Conservation (phyloP, 345 rosid species). For the Arabidopsis thaliana region DNA sequence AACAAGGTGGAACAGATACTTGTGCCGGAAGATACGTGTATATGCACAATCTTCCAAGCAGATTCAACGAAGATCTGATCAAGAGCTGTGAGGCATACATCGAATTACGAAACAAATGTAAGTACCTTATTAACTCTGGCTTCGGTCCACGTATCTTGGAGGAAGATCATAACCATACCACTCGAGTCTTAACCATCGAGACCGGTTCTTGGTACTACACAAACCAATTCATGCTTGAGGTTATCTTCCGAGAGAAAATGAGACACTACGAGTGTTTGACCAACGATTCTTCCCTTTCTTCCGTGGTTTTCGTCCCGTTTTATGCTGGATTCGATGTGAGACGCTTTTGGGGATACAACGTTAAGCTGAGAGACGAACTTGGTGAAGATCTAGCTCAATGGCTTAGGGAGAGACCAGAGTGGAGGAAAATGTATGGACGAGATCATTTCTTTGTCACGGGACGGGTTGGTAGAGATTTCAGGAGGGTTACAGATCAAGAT, state of each 20-base stretch:
- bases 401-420: constrained; percentile 50
- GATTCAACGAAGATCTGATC: constrained; percentile 49
- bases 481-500: constrained; percentile 40
- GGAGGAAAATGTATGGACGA: constrained; percentile 47
- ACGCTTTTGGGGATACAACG: constrained; percentile 48
- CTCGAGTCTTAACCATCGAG: constrained; percentile 16
- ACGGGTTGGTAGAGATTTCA: constrained; percentile 48
- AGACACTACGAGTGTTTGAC: constrained; percentile 51
- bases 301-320: constrained; percentile 52
- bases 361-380: constrained; percentile 45
- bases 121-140: constrained; percentile 43
- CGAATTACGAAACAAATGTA: constrained; percentile 41
- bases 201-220: constrained; percentile 48
- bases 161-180: constrained; percentile 1
- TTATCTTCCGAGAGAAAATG: constrained; percentile 53
- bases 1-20: constrained; percentile 18
- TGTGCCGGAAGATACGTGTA: constrained; percentile 52
- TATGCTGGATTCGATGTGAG: constrained; percentile 54
- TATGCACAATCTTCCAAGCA: constrained; percentile 48
- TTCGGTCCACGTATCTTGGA: constrained; percentile 47
- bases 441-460: constrained; percentile 57
- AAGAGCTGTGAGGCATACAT: constrained; percentile 39
- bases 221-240: constrained; percentile 48
- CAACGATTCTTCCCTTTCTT: constrained; percentile 48
- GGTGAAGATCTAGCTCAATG: constrained; percentile 47